phyloP scores from a whole-genome alignment of 2,329 filamentous ascomycete genomes.

The Parastagonospora nodorum region DNA sequence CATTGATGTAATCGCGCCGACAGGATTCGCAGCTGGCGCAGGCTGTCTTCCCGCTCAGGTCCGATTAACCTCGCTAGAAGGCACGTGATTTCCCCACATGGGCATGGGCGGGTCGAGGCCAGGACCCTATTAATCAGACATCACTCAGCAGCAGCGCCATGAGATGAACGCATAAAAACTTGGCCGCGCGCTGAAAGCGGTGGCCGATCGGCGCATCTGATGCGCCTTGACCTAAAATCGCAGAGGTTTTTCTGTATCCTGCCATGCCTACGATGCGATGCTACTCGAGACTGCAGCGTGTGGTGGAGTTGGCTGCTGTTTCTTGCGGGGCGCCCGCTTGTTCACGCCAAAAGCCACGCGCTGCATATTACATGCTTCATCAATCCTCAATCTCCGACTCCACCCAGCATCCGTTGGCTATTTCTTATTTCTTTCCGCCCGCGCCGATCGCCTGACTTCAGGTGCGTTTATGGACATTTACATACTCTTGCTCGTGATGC shows the following conservation, averaged over 20 bases:
- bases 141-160: slow-evolving; percentile 32
- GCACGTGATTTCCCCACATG: slow-evolving; percentile 29
- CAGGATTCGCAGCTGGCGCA: slow-evolving; percentile 26
- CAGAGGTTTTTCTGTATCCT: too few species aligned
- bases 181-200: background rate
- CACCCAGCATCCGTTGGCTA: background rate
- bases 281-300: background rate
- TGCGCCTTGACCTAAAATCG: too few species aligned
- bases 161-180: background rate
- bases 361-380: slow-evolving; percentile 12
- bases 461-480: slow-evolving; percentile 1
- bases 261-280: background rate
- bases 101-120: slow-evolving; percentile 16
- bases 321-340: slow-evolving; percentile 11
- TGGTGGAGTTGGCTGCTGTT: background rate
- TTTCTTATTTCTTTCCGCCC: slow-evolving; percentile 8
- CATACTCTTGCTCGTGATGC: slow-evolving; percentile 5
- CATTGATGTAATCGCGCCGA: slow-evolving; percentile 23
- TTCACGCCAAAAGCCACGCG: slow-evolving; percentile 5
- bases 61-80: slow-evolving; percentile 11
- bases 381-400: slow-evolving; percentile 15
- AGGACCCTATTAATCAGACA: slow-evolving; percentile 35
- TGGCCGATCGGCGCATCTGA: background rate
- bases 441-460: slow-evolving; percentile 15
- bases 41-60: slow-evolving; percentile 8